These are phyloP conservation scores for Alternaria hordeiaustralica DNA, from an alignment of 2,329 filamentous ascomycete species.

Conservation along the genomic window DNA sequence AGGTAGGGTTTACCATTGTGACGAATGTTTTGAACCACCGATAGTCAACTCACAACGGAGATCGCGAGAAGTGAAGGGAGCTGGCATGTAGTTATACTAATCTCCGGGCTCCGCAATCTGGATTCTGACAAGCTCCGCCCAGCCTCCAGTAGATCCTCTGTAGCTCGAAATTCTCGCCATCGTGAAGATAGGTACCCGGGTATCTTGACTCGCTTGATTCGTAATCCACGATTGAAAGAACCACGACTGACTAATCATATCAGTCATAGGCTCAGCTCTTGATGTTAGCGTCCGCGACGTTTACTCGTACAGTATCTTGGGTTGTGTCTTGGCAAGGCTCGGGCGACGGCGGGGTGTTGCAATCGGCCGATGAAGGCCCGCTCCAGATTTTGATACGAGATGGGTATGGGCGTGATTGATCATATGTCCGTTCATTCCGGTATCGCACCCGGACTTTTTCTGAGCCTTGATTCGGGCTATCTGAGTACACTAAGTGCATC, in stretches of 20 bases:
- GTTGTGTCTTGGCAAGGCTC: background rate
- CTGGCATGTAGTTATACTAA: background rate
- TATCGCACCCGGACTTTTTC: background rate
- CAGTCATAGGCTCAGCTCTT: background rate
- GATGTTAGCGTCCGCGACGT: background rate
- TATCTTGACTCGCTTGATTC: background rate
- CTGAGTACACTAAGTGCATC: too few species aligned
- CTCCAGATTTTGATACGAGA: background rate
- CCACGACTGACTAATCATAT: rapidly evolving
- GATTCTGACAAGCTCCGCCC: background rate
- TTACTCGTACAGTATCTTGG: background rate
- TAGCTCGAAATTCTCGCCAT: background rate
- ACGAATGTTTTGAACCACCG: background rate
- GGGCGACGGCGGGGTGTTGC: background rate
- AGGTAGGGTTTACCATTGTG: background rate
- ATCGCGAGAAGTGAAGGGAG: background rate
- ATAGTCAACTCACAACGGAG: background rate
- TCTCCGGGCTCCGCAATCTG: background rate
- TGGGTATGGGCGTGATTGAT: background rate
- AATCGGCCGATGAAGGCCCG: background rate
- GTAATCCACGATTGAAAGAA: background rate
- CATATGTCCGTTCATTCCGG: background rate
- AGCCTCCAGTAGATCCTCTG: background rate
- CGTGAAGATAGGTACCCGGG: background rate
- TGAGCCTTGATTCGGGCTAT: too few species aligned